Percentiles rank a stretch among this genome's conserved stretches.
These are phyloP conservation scores for Lojkania enalia DNA, from an alignment of 2,329 filamentous ascomycete species.

Conservation along the genomic window DNA sequence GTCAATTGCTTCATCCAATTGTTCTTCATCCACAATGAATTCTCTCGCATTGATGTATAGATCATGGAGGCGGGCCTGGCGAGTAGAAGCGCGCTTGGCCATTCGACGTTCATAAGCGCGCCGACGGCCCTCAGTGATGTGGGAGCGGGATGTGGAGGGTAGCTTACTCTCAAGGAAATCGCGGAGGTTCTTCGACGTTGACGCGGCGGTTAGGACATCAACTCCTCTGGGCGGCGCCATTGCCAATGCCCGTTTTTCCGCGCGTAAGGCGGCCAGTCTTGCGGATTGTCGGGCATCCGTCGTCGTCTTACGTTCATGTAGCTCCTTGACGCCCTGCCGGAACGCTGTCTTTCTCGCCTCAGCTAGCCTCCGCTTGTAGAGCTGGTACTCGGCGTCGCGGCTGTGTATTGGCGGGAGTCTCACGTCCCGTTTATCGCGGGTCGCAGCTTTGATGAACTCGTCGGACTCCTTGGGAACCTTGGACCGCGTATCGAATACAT, in stretches of 20 bases:
- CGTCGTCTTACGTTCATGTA: slow-evolving; percentile 57
- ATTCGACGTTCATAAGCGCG: slow-evolving; percentile 47
- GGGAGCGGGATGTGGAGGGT: slow-evolving; percentile 26
- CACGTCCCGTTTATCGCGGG: slow-evolving; percentile 55
- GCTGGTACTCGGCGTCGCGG: slow-evolving; percentile 54
- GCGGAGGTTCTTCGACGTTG: slow-evolving; percentile 34
- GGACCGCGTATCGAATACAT: slow-evolving; percentile 65
- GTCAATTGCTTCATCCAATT: slow-evolving; percentile 75
- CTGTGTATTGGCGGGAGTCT: slow-evolving; percentile 40
- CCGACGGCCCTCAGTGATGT: slow-evolving; percentile 35
- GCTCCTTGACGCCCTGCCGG: slow-evolving; percentile 67
- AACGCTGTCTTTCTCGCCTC: slow-evolving; percentile 72
- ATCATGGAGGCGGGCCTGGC: slow-evolving; percentile 75
- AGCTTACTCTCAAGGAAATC: slow-evolving; percentile 40
- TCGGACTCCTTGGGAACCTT: slow-evolving; percentile 58
- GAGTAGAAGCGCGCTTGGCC: slow-evolving; percentile 59
- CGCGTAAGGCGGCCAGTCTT: slow-evolving; percentile 41
- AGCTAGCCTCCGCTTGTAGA: slow-evolving; percentile 76
- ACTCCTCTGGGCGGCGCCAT: slow-evolving; percentile 72
- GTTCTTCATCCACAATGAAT: slow-evolving; percentile 82
- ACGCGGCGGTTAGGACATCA: slow-evolving; percentile 37
- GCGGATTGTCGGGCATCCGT: slow-evolving; percentile 26
- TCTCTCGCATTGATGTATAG: slow-evolving; percentile 85
- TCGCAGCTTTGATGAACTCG: slow-evolving; percentile 64
- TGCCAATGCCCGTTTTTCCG: slow-evolving; percentile 55